These are phyloP conservation scores for Pichia deserticola DNA, from an alignment of 805 yeast species.

Conservation along the genomic window DNA sequence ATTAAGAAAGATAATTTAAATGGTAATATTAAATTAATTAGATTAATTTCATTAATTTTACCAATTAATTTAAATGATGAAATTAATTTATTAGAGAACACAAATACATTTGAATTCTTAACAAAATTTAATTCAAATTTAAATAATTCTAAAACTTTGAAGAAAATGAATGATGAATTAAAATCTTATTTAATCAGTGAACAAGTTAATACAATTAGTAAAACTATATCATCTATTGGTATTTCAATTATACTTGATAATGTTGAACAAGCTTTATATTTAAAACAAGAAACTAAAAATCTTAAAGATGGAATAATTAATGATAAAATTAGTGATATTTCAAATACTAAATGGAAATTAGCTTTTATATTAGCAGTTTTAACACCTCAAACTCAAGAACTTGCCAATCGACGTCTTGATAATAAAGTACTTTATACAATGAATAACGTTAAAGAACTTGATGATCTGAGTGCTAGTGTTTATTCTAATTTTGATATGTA, in stretches of 20 bases:
- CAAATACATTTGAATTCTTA: constrained; percentile 36
- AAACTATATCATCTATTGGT: constrained; percentile 35
- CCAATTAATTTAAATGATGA: constrained; percentile 45
- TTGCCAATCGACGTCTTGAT: constrained; percentile 26
- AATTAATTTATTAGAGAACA: constrained; percentile 47
- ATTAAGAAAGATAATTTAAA: not conserved
- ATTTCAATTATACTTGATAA: constrained; percentile 42
- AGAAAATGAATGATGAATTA: constrained; percentile 25
- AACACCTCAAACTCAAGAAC: constrained; percentile 49
- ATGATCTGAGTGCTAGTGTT: constrained; percentile 83
- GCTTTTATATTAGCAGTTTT: constrained; percentile 67
- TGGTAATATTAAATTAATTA: not conserved
- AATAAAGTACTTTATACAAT: constrained; percentile 30
- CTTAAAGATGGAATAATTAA: not conserved
- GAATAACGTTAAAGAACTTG: constrained; percentile 55
- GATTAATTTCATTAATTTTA: constrained; percentile 28
- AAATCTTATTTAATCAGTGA: constrained; percentile 23
- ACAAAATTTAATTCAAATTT: constrained; percentile 21
- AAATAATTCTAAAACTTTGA: constrained; percentile 21
- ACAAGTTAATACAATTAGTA: constrained; percentile 26
- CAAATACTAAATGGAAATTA: constrained; percentile 34
- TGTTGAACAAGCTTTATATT: constrained; percentile 23
- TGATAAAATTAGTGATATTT: not conserved
- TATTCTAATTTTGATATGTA: constrained; percentile 60
- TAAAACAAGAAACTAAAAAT: not conserved